Conservation (phyloP, 305 asterid species). For the Fraxinus xanthoxyloides region DNA sequence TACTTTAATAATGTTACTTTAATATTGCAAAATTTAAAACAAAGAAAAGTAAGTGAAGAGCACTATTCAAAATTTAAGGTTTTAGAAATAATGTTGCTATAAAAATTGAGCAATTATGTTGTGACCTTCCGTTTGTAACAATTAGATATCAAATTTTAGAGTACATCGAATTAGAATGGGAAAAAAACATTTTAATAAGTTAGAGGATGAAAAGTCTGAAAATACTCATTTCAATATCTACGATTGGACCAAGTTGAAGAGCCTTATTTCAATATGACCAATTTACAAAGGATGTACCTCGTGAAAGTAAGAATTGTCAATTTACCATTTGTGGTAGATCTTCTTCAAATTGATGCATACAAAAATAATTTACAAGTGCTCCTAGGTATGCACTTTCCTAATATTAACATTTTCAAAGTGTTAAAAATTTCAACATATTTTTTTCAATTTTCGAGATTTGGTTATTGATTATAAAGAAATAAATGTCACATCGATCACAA, state of each 20-base stretch:
- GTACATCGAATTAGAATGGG: not conserved
- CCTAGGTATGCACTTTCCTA: not conserved
- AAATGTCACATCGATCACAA: not conserved
- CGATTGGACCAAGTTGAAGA: not conserved
- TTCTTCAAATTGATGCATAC: not conserved
- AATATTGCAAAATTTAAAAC: not conserved
- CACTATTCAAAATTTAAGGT: not conserved
- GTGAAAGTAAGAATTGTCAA: not conserved
- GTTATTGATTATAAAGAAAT: not conserved
- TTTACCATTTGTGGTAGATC: not conserved
- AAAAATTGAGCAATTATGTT: not conserved
- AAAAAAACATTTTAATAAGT: not conserved
- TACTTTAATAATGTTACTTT: too few species aligned
- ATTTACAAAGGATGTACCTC: not conserved
- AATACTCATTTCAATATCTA: not conserved
- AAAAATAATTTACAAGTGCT: not conserved
- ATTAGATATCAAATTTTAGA: not conserved
- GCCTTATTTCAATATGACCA: not conserved
- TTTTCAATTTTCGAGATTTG: not conserved
- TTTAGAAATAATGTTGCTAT: not conserved
- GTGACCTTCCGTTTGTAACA: not conserved
- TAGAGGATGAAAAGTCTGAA: not conserved
- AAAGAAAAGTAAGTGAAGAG: not conserved
- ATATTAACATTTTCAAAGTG: not conserved
- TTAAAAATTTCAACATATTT: not conserved